phyloP scores from a whole-genome alignment of 345 rosid genomes.

The Eucalyptus tenuipes region DNA sequence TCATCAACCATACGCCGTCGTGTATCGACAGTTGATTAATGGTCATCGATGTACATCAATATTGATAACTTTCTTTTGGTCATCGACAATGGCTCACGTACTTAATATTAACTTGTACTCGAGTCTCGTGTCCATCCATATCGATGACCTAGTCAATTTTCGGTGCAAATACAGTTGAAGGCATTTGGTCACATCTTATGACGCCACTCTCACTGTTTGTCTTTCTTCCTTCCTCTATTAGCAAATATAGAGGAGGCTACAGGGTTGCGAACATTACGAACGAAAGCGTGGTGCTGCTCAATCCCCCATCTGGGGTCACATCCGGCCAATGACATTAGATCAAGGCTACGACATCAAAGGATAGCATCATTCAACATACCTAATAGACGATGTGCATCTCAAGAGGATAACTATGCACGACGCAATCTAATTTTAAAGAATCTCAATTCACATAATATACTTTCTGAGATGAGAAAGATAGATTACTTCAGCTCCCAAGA shows the following conservation, averaged over 20 bases:
- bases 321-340: not conserved
- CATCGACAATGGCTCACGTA: not conserved
- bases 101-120: not conserved
- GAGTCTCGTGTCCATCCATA: not conserved
- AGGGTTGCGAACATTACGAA: not conserved
- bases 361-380: not conserved
- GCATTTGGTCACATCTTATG: not conserved
- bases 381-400: not conserved
- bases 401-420: not conserved
- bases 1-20: not conserved
- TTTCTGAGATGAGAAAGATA: not conserved
- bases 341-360: not conserved
- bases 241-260: not conserved
- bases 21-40: no score
- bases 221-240: not conserved
- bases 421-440: not conserved
- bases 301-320: not conserved
- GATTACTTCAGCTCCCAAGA: not conserved
- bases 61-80: not conserved
- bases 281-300: not conserved
- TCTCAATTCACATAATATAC: not conserved
- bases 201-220: not conserved
- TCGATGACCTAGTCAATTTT: rapidly evolving
- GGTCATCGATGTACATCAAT: not conserved
- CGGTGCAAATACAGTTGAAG: not conserved